Percentiles rank a stretch among this genome's conserved stretches.
These are phyloP conservation scores for Flaveria bidentis DNA, from an alignment of 129 eudicot species.

Conservation along the genomic window DNA sequence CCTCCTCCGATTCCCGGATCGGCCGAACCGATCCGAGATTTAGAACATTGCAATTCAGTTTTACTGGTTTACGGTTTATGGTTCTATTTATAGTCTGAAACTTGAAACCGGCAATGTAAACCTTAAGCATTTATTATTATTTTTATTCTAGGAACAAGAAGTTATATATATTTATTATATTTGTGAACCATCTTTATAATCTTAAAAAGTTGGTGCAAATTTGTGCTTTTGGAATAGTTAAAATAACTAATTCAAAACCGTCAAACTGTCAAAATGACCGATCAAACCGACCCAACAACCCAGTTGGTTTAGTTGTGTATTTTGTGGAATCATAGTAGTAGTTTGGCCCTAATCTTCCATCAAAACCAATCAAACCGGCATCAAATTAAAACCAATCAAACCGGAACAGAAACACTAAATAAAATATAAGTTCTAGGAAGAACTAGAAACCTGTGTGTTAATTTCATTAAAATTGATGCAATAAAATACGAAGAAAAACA, in stretches of 20 bases:
- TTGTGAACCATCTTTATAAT: too few relatives aligned
- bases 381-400: not conserved
- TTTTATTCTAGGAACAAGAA: too few relatives aligned
- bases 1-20: too few relatives aligned
- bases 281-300: too few relatives aligned
- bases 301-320: too few relatives aligned
- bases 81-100: not conserved
- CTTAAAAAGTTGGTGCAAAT: too few relatives aligned
- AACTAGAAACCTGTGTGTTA: not conserved
- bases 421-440: not conserved
- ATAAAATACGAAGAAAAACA: constrained; percentile 68
- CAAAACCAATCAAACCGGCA: not conserved
- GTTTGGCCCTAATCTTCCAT: not conserved
- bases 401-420: not conserved
- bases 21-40: too few relatives aligned
- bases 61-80: too few relatives aligned
- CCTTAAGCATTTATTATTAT: not conserved
- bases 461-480: constrained; percentile 28
- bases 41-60: too few relatives aligned
- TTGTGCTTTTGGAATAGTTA: not conserved
- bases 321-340: too few relatives aligned
- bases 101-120: not conserved
- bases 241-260: not conserved
- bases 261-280: not conserved
- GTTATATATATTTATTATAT: too few relatives aligned